Base-by-base conservation (phyloP, 192 early-diverging fungal species). In the Rhizophagus clarus region DNA sequence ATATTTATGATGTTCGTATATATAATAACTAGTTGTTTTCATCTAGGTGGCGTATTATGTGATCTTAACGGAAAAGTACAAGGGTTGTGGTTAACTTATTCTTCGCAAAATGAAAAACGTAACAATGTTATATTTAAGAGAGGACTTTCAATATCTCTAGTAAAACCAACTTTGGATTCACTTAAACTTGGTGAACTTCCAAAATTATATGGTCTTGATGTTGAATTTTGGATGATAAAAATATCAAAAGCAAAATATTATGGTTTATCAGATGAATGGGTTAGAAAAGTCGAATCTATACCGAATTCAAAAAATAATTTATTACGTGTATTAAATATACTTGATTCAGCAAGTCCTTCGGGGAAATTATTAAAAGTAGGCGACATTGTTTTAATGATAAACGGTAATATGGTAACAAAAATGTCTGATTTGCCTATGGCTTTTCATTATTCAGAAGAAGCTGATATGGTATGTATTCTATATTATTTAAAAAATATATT, bases 11-110 rank as follows among this genome's bases (percentile, higher is more conserved):
- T 40, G 6, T 40, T 40, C 37, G 2, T 45, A 45, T 68, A 3
- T 75, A 8, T 29, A 22, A 22, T 15, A 15, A 32, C 34, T 40
- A 6, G 20, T 22, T 34, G 8, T 63, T 29, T 51, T 29, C 14
- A 56, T 20, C 12, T 61, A 61, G 70, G 93, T 34, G 94, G 93
- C 28, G 84, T 95, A 1, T 84, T 95, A 6, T 89, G 88, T 47
- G 88, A 91, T 42, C 62, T 29, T 17, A 76, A 89, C 26, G 94
- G 94, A 0, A 81, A 64, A n/a, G 88, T 91, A 0, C 88, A 88
- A 34, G 93, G 88, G 0, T 74, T 95, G 37, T 94, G 91, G 91
- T 84, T 90, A 78, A 90, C 87, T 61, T 93, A 92, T 67, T 90
- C 90, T 24, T 90, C 90, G n/a, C 92, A 93, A 82, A 89, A 92